These are phyloP conservation scores for Oryza coarctata DNA, from an alignment of 176 grass and related monocot species.

Conservation along the genomic window DNA sequence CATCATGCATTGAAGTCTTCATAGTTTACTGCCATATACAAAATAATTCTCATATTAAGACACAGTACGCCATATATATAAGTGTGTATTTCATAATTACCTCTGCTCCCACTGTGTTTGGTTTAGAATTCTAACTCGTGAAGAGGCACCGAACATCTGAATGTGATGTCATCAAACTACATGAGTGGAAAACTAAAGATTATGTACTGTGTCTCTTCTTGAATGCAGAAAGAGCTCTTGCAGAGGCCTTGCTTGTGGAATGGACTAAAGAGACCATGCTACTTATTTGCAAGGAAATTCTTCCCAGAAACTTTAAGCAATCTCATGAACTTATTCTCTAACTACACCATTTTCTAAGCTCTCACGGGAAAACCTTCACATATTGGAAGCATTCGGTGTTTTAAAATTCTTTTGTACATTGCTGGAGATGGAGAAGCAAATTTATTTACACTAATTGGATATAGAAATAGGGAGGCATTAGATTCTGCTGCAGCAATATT, in stretches of 20 bases:
- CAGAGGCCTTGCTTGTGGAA: constrained; percentile 57
- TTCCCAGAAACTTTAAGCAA: constrained; percentile 51
- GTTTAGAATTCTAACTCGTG: neutral
- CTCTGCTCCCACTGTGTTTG: no score
- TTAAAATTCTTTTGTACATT: constrained; percentile 7
- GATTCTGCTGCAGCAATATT: neutral
- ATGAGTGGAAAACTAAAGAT: neutral
- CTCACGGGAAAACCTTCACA: neutral
- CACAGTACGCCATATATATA: no score
- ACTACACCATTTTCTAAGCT: constrained; percentile 54
- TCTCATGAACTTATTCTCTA: constrained; percentile 56
- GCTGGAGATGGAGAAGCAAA: neutral
- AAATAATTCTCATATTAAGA: no score
- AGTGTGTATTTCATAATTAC: no score
- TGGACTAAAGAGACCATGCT: constrained; percentile 60
- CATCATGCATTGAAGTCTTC: neutral
- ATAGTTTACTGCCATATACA: no score
- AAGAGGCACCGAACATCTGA: neutral
- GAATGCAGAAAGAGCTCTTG: constrained; percentile 39
- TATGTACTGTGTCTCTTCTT: neutral
- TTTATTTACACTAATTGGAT: constrained; percentile 19
- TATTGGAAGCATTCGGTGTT: neutral
- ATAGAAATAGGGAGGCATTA: constrained; percentile 17
- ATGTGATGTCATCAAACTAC: neutral
- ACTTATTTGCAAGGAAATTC: constrained; percentile 63